These are phyloP conservation scores for Pythium phragmiticola DNA, from an alignment of 352 stramenopile species.

Conservation along the genomic window DNA sequence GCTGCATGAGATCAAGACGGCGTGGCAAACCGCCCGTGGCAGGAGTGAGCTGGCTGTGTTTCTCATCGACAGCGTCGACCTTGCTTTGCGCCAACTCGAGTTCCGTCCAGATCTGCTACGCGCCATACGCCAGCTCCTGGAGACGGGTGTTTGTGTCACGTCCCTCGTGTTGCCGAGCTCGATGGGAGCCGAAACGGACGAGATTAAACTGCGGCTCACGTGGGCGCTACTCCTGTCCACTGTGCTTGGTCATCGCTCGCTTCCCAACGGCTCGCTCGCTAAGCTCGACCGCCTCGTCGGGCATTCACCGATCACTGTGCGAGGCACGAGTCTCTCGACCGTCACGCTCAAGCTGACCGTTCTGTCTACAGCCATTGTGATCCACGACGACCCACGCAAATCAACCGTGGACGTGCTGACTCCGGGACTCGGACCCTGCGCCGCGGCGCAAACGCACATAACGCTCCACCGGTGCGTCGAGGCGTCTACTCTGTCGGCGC, in stretches of 20 bases:
- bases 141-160: conserved; percentile 2
- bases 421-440: conserved; percentile 8
- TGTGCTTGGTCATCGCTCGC: conserved; percentile 2
- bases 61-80: not conserved
- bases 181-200: not conserved
- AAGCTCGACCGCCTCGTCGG: conserved; percentile 7
- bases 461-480: too few species aligned
- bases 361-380: not conserved
- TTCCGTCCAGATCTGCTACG: conserved; percentile 1
- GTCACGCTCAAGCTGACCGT: not conserved
- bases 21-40: not conserved
- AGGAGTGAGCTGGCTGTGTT: conserved; percentile 4
- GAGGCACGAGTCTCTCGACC: not conserved
- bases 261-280: not conserved
- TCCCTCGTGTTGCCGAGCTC: not conserved
- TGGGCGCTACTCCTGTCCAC: conserved; percentile 6
- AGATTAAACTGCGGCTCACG: not conserved
- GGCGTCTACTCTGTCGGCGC: not conserved
- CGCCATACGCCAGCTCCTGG: not conserved
- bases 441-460: not conserved
- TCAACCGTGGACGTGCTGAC: not conserved
- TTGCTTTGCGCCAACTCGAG: not conserved
- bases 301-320: not conserved
- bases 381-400: not conserved
- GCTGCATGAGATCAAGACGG: conserved; percentile 13